Percentiles rank a stretch among this genome's conserved stretches.
Evolutionary conservation across 345 rosid genomes (phyloP).

Genomic region (Eucalyptus cloeziana): DNA sequence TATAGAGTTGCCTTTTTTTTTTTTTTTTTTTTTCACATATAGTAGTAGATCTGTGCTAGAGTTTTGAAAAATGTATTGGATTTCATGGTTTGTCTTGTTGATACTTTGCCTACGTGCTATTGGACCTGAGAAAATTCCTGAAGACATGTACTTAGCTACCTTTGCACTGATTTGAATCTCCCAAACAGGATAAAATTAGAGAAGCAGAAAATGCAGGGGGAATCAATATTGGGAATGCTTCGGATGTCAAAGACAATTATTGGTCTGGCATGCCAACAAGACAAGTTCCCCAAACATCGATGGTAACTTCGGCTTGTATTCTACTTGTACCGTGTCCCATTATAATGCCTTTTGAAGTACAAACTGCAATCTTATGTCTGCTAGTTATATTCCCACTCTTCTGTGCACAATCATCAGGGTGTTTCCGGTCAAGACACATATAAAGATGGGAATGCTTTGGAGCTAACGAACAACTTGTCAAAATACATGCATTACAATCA

Average conservation of each 20-base stretch:
- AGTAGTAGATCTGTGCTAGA: neutral
- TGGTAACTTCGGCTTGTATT: slow-evolving; percentile 31
- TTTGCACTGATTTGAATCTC: neutral
- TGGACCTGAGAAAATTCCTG: neutral
- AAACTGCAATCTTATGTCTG: neutral
- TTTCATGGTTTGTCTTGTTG: neutral
- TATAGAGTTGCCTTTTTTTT: neutral
- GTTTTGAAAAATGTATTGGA: neutral
- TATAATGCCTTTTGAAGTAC: neutral
- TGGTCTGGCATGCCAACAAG: slow-evolving; percentile 5
- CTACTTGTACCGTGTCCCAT: slow-evolving; percentile 2
- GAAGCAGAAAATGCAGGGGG: slow-evolving; percentile 27
- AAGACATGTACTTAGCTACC: neutral
- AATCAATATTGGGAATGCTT: slow-evolving; percentile 20
- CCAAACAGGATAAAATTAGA: slow-evolving; percentile 61
- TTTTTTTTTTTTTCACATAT: neutral
- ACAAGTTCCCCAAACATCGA: slow-evolving; percentile 27
- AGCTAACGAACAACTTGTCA: slow-evolving; percentile 6
- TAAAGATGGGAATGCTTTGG: slow-evolving; percentile 6
- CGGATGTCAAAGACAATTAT: slow-evolving; percentile 12
- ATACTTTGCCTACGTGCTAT: neutral
- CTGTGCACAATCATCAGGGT: slow-evolving; percentile 17
- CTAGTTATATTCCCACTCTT: neutral
- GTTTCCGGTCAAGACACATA: slow-evolving; percentile 3
- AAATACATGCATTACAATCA: slow-evolving; percentile 4